phyloP scores from a whole-genome alignment of 805 yeast genomes.

The Schizosaccharomyces cryophilus region DNA sequence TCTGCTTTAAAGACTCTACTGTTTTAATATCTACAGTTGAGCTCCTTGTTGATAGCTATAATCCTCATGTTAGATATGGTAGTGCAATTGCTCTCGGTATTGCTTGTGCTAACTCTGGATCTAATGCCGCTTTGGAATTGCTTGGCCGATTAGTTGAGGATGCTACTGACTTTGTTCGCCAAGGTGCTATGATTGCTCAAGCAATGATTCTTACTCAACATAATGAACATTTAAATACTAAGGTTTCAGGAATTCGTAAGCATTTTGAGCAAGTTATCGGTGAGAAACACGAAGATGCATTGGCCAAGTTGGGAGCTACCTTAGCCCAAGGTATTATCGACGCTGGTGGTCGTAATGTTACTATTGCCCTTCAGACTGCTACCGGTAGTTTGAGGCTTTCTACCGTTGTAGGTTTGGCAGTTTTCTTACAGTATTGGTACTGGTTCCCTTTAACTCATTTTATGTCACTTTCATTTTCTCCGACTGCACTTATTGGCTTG shows the following conservation, averaged over 20 bases:
- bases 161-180: slow-evolving; percentile 90
- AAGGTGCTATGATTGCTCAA: slow-evolving; percentile 82
- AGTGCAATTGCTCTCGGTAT: slow-evolving; percentile 93
- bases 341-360: slow-evolving; percentile 96
- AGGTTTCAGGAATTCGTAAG: slow-evolving; percentile 54
- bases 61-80: slow-evolving; percentile 95
- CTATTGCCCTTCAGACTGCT: slow-evolving; percentile 75
- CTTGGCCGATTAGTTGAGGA: slow-evolving; percentile 82
- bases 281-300: slow-evolving; percentile 82
- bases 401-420: slow-evolving; percentile 74
- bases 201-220: slow-evolving; percentile 78
- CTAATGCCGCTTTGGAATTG: slow-evolving; percentile 70
- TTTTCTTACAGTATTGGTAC: slow-evolving; percentile 87
- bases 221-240: slow-evolving; percentile 60
- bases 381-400: slow-evolving; percentile 76
- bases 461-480: slow-evolving; percentile 70
- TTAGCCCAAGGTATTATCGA: slow-evolving; percentile 91
- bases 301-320: slow-evolving; percentile 94
- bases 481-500: slow-evolving; percentile 75
- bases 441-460: slow-evolving; percentile 96
- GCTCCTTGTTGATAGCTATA: slow-evolving; percentile 74
- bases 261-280: slow-evolving; percentile 49
- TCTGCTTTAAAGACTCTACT: slow-evolving; percentile 67
- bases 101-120: slow-evolving; percentile 85
- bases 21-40: slow-evolving; percentile 92